A percentile compares a stretch with the other conserved stretches of the same genome.
phyloP scores from a whole-genome alignment of 371 early-diverging fungal species.

The Mortierella sp. region DNA sequence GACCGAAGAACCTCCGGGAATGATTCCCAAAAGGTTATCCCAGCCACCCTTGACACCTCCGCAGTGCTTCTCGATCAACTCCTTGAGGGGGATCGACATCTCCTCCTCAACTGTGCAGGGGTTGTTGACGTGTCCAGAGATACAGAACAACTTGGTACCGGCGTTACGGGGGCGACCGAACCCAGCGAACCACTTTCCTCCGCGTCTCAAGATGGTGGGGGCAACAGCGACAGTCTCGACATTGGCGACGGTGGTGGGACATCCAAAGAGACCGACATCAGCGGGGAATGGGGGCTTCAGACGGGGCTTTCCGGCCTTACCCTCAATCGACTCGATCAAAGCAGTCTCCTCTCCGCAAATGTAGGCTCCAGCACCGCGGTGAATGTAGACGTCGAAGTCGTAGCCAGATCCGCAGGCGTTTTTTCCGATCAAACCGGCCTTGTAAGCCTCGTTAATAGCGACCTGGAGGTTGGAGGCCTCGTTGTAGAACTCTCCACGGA shows the following conservation, averaged over 20 bases:
- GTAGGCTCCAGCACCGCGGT: conserved; percentile 98
- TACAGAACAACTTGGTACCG: conserved; percentile 98
- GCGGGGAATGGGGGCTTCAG: conserved; percentile 99
- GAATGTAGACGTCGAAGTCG: conserved; percentile 97
- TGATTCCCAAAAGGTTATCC: conserved; percentile 98
- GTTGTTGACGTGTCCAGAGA: conserved; percentile 97
- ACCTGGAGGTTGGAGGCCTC: conserved; percentile 95
- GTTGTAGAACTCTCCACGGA: conserved; percentile 98
- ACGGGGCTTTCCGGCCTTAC: conserved; percentile 98
- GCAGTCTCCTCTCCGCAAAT: conserved; percentile 99
- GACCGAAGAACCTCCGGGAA: conserved; percentile 98
- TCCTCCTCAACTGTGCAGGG: conserved; percentile 98
- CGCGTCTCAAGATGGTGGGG: conserved; percentile 94
- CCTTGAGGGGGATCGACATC: conserved; percentile 96
- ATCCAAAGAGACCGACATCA: conserved; percentile 97
- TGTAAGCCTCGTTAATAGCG: conserved; percentile 97
- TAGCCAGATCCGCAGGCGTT: conserved; percentile 97
- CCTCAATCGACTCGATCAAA: conserved; percentile 97
- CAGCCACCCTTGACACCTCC: conserved; percentile 98
- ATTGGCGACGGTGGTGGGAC: conserved; percentile 98
- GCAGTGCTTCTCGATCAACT: conserved; percentile 96
- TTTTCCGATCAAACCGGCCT: conserved; percentile 96
- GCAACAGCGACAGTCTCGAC: conserved; percentile 99
- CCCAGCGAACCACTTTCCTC: conserved; percentile 95
- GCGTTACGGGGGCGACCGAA: conserved; percentile 95